phyloP scores from a whole-genome alignment of 2,329 filamentous ascomycete genomes.

The Colletotrichum falcatum region DNA sequence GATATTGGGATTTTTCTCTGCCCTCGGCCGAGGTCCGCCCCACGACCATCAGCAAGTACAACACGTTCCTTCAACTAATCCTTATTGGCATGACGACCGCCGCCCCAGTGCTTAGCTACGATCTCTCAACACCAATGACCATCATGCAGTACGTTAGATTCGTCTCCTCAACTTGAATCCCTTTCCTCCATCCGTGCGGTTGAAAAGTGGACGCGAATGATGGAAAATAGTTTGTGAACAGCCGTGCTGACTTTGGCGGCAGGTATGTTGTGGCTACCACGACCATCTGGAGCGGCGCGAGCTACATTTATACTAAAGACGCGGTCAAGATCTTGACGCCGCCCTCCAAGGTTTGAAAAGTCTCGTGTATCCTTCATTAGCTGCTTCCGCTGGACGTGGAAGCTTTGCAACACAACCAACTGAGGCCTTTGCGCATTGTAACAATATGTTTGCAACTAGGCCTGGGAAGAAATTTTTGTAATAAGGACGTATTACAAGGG shows the following conservation, averaged over 20 bases:
- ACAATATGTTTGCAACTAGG: neutral
- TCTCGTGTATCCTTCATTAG: neutral
- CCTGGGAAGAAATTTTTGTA: neutral
- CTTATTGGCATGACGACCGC: conserved; percentile 88
- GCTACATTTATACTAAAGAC: conserved; percentile 91
- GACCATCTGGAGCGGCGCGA: conserved; percentile 92
- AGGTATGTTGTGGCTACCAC: conserved; percentile 89
- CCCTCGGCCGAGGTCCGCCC: conserved; percentile 88
- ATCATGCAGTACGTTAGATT: conserved; percentile 70
- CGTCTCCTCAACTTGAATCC: neutral
- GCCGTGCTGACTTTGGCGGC: conserved; percentile 48
- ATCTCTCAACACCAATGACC: conserved; percentile 66
- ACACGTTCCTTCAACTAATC: conserved; percentile 90
- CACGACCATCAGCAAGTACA: conserved; percentile 88
- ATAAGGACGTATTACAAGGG: neutral
- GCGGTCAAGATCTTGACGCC: conserved; percentile 83
- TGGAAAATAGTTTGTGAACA: neutral
- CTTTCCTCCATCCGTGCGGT: no score
- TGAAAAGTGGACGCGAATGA: no score
- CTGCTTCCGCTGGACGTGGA: neutral
- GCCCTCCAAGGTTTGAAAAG: neutral
- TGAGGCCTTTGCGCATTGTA: neutral
- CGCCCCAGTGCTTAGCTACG: conserved; percentile 77
- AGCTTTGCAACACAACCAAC: neutral
- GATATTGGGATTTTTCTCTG: conserved; percentile 98